phyloP scores from a whole-genome alignment of 78 protist genomes.

The Dictyostelium purpureum region DNA sequence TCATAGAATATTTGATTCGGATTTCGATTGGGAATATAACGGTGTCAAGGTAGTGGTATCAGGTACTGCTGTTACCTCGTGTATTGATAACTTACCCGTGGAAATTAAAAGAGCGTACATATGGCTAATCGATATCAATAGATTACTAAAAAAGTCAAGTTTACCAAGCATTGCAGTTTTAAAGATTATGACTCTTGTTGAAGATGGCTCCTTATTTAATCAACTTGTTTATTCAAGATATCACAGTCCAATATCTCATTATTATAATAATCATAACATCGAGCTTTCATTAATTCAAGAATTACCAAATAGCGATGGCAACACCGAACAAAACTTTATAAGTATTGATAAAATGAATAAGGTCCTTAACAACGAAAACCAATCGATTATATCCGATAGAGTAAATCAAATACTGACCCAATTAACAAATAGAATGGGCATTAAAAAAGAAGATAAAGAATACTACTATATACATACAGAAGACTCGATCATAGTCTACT shows the following conservation, averaged over 20 bases:
- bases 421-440: too few species aligned
- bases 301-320: too few species aligned
- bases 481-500: neutral
- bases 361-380: too few species aligned
- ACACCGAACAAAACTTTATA: too few species aligned
- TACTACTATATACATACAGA: neutral
- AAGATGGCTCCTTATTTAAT: neutral
- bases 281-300: neutral
- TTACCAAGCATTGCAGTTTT: neutral
- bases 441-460: neutral
- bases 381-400: too few species aligned
- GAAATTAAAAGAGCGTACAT: neutral
- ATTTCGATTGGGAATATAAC: neutral
- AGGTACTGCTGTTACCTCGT: neutral
- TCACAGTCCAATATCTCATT: neutral
- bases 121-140: neutral
- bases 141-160: neutral
- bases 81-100: neutral
- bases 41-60: neutral
- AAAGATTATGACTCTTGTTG: neutral
- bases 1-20: neutral
- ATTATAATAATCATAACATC: neutral
- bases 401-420: too few species aligned
- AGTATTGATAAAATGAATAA: too few species aligned
- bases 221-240: neutral